Base-by-base conservation (phyloP, 257 asterid species). In the Nicotiana sylvestris region DNA sequence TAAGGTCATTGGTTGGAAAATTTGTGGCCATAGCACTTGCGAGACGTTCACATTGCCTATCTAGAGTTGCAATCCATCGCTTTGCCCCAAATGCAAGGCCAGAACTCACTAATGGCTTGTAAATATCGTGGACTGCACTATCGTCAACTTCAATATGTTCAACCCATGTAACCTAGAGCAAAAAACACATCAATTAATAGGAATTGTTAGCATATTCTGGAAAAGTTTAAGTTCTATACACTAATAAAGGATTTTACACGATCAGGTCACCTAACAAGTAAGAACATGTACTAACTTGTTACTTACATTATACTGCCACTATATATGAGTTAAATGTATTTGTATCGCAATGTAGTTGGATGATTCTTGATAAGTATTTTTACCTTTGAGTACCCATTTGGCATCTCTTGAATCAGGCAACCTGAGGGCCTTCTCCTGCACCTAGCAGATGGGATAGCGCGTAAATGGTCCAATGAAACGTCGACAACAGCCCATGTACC, bases 351-450 rank as follows among this genome's bases (percentile, higher is more conserved):
- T 58, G 9, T 58, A 53, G 58, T 53, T 53, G 17, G 58, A 72
- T 4, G 2, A 53, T 53, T 53, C 17, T 53, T 15, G 51, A 53
- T 15, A 13, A 53, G 51, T 9, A 43, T 43, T 1, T 1, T 15
- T 86, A 91, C 97, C 93, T 85, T 89, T 7, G 96, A 86, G 83
- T 72, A 80, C 30, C 90, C 92, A 77, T 86, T 86, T 3, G 88
- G 87, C 70, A 87, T 66, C 46, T 82, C 91, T 81, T 89, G 86
- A 32, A 93, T 86, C 1, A 93, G 58, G 64, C 94, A 90, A 0
- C 97, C 94, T 0, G 96, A 93, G 57, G 97, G 96, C 85, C 91
- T 87, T 78, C 84, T 89, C n/a, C 90, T 84, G n/a, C 89, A 91
- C 18, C 65, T 78, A 15, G 53, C 12, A 3, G n/a, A 7, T 1